Evolutionary conservation across 2,329 filamentous ascomycete genomes (phyloP), one percentile per base, ranked within the genome.

Genomic region (Cercospora berteroae): DNA sequence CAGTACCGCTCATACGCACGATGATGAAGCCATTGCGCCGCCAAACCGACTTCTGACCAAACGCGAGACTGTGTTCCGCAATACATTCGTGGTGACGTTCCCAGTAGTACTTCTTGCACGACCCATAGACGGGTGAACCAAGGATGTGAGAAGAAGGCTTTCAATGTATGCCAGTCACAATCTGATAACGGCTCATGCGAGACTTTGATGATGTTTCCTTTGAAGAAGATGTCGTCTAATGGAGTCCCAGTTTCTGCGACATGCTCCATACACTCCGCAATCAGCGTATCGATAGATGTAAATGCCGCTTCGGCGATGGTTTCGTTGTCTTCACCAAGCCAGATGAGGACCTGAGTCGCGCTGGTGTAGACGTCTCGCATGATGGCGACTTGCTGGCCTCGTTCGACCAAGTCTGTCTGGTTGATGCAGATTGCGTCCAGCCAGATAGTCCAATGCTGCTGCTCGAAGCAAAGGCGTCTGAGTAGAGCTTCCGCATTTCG

Each of bases 371-470:
- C 57, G 4, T 69, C 50, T 18, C 56, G 52, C 67, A 69, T 71
- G 25, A 70, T 60, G 29, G 63, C 20, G 4, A 70, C 66, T 60
- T 71, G 69, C 20, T 66, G 58, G 5, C 48, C 23, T n/a, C 65
- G 44, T 33, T 71, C 69, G 1, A 18, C 5, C 2, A 56, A 6
- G 8, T 71, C 61, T 5, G 25, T n/a, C 42, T 72, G 70, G 33
- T 70, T 60, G 57, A 70, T 66, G 33, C 70, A 71, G 10, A 71
- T 29, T 2, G 67, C 67, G 50, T 70, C 69, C n/a, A 71, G 29
- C 67, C 69, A 69, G 8, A 68, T 55, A 0, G 18, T 50, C 10
- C 3, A n/a, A 13, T 64, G 67, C n/a, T 33, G 59, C 12, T 66
- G 60, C 1, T 63, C 55, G 56, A 48, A 60, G 52, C 67, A 65